phyloP scores from a whole-genome alignment of 371 early-diverging fungal genomes.

The Gilbertella persicaria region DNA sequence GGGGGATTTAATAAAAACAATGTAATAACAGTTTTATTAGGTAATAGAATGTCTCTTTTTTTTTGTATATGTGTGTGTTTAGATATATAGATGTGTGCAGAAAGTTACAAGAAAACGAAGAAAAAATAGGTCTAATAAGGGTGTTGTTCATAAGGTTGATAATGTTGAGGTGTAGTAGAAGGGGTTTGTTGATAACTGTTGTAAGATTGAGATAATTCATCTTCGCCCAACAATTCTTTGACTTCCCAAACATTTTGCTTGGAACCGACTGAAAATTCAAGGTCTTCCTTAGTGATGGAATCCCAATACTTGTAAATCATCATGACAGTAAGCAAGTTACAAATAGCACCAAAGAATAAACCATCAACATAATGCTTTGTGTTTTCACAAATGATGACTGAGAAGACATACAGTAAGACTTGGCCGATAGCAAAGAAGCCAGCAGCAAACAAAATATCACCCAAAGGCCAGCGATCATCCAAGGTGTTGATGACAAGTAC shows the following conservation, averaged over 20 bases:
- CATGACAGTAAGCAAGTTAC: slow-evolving; percentile 83
- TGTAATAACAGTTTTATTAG: neutral
- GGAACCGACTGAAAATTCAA: slow-evolving; percentile 83
- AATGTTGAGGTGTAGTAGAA: slow-evolving; percentile 20
- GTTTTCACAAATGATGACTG: slow-evolving; percentile 65
- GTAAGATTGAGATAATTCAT: slow-evolving; percentile 27
- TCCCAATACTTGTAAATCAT: slow-evolving; percentile 96
- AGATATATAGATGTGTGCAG: neutral
- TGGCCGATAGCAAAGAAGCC: slow-evolving; percentile 75
- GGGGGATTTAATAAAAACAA: slow-evolving; percentile 3
- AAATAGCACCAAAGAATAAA: slow-evolving; percentile 80
- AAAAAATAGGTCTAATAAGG: slow-evolving; percentile 5
- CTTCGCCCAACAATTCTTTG: slow-evolving; percentile 67
- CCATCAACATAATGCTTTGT: slow-evolving; percentile 88
- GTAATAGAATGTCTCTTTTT: neutral
- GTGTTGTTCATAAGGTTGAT: slow-evolving; percentile 22
- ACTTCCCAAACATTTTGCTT: slow-evolving; percentile 67
- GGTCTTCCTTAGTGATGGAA: slow-evolving; percentile 89
- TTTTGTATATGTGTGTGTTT: neutral
- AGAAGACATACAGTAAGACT: slow-evolving; percentile 64
- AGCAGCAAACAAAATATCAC: slow-evolving; percentile 71
- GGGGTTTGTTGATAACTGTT: slow-evolving; percentile 11
- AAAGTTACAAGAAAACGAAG: neutral
- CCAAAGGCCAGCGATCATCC: slow-evolving; percentile 86
- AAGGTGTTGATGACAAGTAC: slow-evolving; percentile 80